These are phyloP conservation scores for Saccharomycopsis schoenii DNA, from an alignment of 805 yeast species.

Conservation along the genomic window DNA sequence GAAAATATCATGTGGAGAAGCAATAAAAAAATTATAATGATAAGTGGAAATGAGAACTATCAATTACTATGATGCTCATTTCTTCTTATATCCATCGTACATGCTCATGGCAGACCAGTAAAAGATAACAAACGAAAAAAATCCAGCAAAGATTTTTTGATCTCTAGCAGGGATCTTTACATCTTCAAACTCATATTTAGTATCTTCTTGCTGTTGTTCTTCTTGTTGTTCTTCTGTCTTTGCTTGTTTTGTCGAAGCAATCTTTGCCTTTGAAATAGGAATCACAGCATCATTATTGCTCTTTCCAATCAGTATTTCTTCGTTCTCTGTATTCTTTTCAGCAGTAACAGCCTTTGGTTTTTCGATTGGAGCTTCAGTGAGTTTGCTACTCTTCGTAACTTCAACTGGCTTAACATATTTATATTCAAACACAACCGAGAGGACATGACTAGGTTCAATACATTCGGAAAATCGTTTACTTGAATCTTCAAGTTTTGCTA, in stretches of 20 bases:
- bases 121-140: background rate
- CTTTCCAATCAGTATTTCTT: background rate
- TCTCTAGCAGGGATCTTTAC: conserved; percentile 9
- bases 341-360: background rate
- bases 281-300: background rate
- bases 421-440: background rate
- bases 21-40: background rate
- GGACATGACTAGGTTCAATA: background rate
- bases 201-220: background rate
- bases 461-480: background rate
- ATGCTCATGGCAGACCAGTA: background rate
- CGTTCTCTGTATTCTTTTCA: background rate
- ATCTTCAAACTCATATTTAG: conserved; percentile 3
- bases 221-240: background rate
- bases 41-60: background rate
- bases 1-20: background rate
- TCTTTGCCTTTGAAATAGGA: background rate
- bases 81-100: background rate
- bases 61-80: background rate
- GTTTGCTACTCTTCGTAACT: background rate
- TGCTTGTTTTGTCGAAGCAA: background rate
- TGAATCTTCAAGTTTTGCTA: background rate
- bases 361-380: too few relatives aligned
- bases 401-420: background rate
- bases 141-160: conserved; percentile 3